phyloP scores from a whole-genome alignment of 2,329 filamentous ascomycete genomes.

The Apiospora koreana region DNA sequence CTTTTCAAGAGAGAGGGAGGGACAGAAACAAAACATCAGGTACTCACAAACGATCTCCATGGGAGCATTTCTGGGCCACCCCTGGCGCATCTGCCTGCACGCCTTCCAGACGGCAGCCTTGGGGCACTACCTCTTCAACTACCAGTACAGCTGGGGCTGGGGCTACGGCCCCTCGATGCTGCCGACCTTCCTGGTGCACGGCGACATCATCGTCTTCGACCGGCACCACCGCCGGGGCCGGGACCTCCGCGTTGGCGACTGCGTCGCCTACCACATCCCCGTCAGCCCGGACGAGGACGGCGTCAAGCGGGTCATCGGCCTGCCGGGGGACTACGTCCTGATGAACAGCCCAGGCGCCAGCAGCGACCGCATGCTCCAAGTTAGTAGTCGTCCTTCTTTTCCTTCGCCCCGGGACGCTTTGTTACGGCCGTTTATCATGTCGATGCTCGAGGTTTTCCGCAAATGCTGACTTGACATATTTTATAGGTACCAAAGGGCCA shows the following conservation, averaged over 20 bases:
- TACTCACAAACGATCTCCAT: background rate
- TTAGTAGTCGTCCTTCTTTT: constrained; percentile 37
- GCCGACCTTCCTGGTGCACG: constrained; percentile 71
- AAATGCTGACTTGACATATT: background rate
- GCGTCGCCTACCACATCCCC: constrained; percentile 79
- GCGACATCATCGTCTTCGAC: constrained; percentile 70
- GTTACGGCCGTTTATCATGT: no score
- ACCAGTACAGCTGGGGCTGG: constrained; percentile 61
- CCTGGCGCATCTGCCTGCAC: constrained; percentile 44
- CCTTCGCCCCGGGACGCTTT: no score
- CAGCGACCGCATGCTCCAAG: constrained; percentile 64
- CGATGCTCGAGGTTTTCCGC: no score
- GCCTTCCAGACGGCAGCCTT: constrained; percentile 48
- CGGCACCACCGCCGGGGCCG: constrained; percentile 70
- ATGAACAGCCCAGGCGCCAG: constrained; percentile 59
- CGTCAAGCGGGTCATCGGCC: constrained; percentile 77
- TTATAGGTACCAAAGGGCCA: constrained; percentile 82
- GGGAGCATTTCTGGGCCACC: constrained; percentile 29
- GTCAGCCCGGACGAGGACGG: constrained; percentile 59
- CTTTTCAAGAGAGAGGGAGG: no score
- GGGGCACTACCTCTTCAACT: constrained; percentile 55
- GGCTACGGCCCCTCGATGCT: constrained; percentile 84
- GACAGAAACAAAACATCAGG: no score
- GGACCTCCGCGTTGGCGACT: constrained; percentile 71
- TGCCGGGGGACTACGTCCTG: constrained; percentile 76